phyloP scores from a whole-genome alignment of 2,329 filamentous ascomycete genomes.

The Nigrospora sphaerica region DNA sequence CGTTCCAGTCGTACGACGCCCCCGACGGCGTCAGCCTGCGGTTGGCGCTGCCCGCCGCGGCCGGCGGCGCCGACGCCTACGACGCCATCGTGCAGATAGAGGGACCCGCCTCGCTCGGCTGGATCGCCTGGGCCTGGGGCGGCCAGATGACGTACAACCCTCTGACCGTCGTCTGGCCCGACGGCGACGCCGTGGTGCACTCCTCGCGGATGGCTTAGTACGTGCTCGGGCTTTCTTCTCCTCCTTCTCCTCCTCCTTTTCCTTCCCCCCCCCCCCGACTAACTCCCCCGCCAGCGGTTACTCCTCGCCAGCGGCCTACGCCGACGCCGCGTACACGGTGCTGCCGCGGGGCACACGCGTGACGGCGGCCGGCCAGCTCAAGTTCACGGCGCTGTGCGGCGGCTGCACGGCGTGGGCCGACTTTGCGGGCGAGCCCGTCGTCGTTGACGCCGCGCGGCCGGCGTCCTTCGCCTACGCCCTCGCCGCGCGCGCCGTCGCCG shows the following conservation, averaged over 20 bases:
- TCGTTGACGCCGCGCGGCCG: constrained; percentile 28
- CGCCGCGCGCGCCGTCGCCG: constrained; percentile 27
- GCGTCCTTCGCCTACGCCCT: constrained; percentile 33
- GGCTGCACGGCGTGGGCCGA: constrained; percentile 36
- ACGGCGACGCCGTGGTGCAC: constrained; percentile 25
- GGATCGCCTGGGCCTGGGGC: constrained; percentile 33
- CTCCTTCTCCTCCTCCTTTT: neutral
- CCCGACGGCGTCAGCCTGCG: constrained; percentile 22
- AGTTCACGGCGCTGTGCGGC: constrained; percentile 25
- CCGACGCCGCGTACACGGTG: constrained; percentile 22
- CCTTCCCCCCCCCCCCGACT: neutral
- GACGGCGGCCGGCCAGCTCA: constrained; percentile 24
- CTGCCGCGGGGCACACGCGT: constrained; percentile 23
- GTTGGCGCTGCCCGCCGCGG: constrained; percentile 25
- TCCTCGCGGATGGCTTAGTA: constrained; percentile 32
- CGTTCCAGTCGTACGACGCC: constrained; percentile 32
- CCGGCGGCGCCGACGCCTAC: constrained; percentile 20
- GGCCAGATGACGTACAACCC: constrained; percentile 34
- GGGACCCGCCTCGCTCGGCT: constrained; percentile 27
- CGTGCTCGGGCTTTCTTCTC: constrained; percentile 9
- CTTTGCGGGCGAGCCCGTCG: constrained; percentile 27
- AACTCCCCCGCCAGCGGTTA: constrained; percentile 21
- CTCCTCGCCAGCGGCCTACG: constrained; percentile 22
- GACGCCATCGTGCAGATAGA: constrained; percentile 31
- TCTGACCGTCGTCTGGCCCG: constrained; percentile 31